Evolutionary conservation across 1,284 basidiomycete genomes (phyloP), one percentile per base, ranked within the genome.

Genomic region (Boletus semigastroideus): DNA sequence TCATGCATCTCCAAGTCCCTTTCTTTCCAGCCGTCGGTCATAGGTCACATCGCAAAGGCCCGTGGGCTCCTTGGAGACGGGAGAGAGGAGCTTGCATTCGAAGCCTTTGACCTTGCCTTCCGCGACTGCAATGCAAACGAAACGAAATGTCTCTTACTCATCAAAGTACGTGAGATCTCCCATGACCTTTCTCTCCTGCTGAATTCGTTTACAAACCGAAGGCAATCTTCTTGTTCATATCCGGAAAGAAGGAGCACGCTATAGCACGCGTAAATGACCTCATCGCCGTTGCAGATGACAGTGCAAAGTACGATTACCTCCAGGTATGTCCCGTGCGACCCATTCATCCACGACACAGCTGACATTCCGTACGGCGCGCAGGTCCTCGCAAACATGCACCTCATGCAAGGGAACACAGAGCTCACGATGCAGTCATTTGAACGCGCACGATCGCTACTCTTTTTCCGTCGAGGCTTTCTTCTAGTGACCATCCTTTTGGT

Each of bases 221-320:
- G 57, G 49, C 49, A 1, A 58, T 58, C 16, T 20, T 58, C 27
- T 25, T 53, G 27, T 58, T 50, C 30, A 27, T 49, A 31, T 50
- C 47, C 6, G 58, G 58, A 22, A 53, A 60, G 28, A 55, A 31
- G 10, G 44, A 54, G 4, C 6, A 57, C 4, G 57, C 45, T 0
- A 47, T 58, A 37, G 17, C 50, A 7, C 54, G 58, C 17, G 42
- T 58, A 1, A 42, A 58, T 1, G 19, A 30, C 25, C 51, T 59
- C 25, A 42, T 42, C 27, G 12, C 42, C 17, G 42, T 42, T 9
- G 42, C 28, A 14, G 42, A 42, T 4, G 17, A 42, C 28, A 42
- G 42, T 2, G 28, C n/a, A 30, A 42, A 31, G 42, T 42, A 42
- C 19, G 42, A 42, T 14, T 42, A 16, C 17, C 28, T 30, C 17